Conservation (phyloP, 2,329 filamentous ascomycete species). For the Nigrograna mackinnonii region DNA sequence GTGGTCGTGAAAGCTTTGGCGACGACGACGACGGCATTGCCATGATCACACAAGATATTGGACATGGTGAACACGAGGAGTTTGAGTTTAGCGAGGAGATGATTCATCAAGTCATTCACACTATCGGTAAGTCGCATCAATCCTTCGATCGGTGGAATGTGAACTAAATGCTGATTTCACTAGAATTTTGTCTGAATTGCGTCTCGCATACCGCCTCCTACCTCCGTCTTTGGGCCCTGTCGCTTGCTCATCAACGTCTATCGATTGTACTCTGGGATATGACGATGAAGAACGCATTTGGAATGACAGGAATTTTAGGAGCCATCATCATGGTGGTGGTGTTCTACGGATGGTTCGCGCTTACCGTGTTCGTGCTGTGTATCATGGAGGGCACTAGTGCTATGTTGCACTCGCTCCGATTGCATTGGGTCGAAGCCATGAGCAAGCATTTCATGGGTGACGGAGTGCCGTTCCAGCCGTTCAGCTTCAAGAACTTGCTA, state of each 20-base stretch:
- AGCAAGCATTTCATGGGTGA: constrained; percentile 96
- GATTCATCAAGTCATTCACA: constrained; percentile 99
- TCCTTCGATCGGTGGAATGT: not conserved
- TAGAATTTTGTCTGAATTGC: constrained; percentile 98
- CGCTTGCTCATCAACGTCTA: constrained; percentile 95
- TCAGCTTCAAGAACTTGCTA: constrained; percentile 81
- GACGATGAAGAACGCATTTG: constrained; percentile 82
- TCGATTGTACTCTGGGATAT: constrained; percentile 95
- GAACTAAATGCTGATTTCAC: constrained; percentile 25
- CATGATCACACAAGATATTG: constrained; percentile 86
- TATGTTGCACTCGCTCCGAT: constrained; percentile 88
- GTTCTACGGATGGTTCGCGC: constrained; percentile 88
- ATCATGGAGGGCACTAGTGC: constrained; percentile 96
- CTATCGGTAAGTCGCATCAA: constrained; percentile 71
- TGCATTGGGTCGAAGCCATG: constrained; percentile 98
- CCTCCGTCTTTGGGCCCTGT: constrained; percentile 96
- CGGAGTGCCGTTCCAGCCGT: constrained; percentile 82
- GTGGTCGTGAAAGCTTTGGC: constrained; percentile 66
- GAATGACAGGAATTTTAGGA: constrained; percentile 66
- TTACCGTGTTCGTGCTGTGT: constrained; percentile 79
- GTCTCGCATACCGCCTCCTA: constrained; percentile 99
- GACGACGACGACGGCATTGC: constrained; percentile 82
- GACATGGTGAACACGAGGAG: constrained; percentile 78
- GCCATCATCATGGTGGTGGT: constrained; percentile 79
- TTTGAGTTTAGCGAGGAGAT: constrained; percentile 97